phyloP scores from a whole-genome alignment of 2,329 filamentous ascomycete species.

The Colletotrichum zoysiae region DNA sequence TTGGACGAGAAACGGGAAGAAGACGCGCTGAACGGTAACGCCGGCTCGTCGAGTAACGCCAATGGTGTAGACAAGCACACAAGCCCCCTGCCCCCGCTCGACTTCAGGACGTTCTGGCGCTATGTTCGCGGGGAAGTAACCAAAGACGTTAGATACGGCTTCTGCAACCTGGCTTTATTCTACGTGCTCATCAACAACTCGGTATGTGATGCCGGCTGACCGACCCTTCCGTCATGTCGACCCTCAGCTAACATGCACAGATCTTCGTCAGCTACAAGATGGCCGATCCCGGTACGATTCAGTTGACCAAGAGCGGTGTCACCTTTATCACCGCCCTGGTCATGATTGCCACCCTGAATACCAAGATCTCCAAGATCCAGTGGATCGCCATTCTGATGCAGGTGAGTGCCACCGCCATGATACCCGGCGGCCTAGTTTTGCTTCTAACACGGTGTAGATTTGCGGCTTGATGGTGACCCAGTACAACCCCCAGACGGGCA shows the following conservation, averaged over 20 bases:
- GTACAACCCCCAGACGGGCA: conserved; percentile 47
- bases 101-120: conserved; percentile 41
- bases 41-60: conserved; percentile 29
- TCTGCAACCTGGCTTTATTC: conserved; percentile 49
- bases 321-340: conserved; percentile 50
- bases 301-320: conserved; percentile 49
- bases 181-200: conserved; percentile 53
- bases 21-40: conserved; percentile 37
- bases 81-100: conserved; percentile 30
- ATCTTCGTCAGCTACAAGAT: conserved; percentile 50
- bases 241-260: conserved; percentile 42
- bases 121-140: conserved; percentile 46
- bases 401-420: conserved; percentile 37
- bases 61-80: conserved; percentile 30
- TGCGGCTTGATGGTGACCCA: conserved; percentile 50
- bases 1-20: conserved; percentile 43
- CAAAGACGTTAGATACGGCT: conserved; percentile 49
- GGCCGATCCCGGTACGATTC: conserved; percentile 51
- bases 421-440: no score
- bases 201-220: conserved; percentile 36
- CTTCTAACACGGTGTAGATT: conserved; percentile 41
- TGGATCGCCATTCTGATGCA: conserved; percentile 51
- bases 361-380: conserved; percentile 48
- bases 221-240: neutral
- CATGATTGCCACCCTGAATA: conserved; percentile 47